Evolutionary conservation across 148 eudicot genomes (phyloP), one percentile per base, ranked within the genome.

Genomic region (Nyssa sinensis): DNA sequence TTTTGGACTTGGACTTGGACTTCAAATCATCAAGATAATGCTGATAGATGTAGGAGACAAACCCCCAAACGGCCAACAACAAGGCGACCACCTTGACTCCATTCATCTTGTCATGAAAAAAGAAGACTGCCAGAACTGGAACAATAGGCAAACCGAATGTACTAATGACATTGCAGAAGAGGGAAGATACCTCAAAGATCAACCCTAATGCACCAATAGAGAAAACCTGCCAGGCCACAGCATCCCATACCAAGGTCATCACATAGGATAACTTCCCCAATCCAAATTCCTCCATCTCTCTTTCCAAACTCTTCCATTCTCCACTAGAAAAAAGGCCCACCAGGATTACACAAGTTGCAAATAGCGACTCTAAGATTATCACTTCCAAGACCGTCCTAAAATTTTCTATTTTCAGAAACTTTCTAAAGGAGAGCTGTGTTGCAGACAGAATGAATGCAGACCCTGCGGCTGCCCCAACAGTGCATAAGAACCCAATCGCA

Each of bases 11-110:
- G 5, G 23, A 23, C 64, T 74, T 77, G 1, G 30, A 34, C 66
- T 85, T 64, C 74, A 67, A 53, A 72, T 81, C 83, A 59, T 85
- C 91, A 60, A 85, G 67, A 77, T 87, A 86, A 66, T 86, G 87
- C 71, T 89, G 94, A 63, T 89, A 89, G 7, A 77, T 62, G 67
- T 87, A 89, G 0, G 94, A 89, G 63, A 79, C 74, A 63, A 87
- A 84, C 21, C 91, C 94, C 94, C 91, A 89, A 31, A 84, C 41
- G 12, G 91, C 91, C 84, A 89, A 75, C 60, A 84, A 34, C 94
- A 87, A 82, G 1, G 94, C 33, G 24, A 89, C 63, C 6, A 67
- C 84, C 78, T 88, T 88, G 33, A 84, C 62, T 0, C 96, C 93
- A 70, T 74, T 80, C 88, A 91, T 79, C 64, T 63, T 81, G 3